These are phyloP conservation scores for Rhipidocladum racemiflorum DNA, from an alignment of 176 grass and related monocot species.

Conservation along the genomic window DNA sequence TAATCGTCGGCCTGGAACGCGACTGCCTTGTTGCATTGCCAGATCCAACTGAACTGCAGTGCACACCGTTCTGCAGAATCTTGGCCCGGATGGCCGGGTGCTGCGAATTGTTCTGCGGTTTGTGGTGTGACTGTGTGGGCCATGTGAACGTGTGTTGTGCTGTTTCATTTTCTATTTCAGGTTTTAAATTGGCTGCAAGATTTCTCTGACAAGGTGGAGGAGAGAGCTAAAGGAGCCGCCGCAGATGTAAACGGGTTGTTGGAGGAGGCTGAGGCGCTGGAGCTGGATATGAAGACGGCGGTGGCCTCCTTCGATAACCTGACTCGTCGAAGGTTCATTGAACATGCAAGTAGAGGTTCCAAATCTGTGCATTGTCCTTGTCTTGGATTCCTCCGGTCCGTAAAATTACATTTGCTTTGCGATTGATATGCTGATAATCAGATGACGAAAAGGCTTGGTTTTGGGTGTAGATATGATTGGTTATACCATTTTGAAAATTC, in stretches of 20 bases:
- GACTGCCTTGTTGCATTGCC: not conserved
- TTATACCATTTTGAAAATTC: not conserved
- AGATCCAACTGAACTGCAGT: not conserved
- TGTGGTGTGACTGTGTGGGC: not conserved
- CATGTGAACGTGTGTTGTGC: not conserved
- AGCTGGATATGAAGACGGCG: conserved; percentile 71
- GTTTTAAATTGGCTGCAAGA: conserved; percentile 57
- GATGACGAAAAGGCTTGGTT: not conserved
- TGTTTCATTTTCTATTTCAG: not conserved
- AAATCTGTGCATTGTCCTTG: conserved; percentile 19
- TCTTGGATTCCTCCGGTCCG: not conserved
- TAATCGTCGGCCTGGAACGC: not conserved
- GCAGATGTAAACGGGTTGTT: conserved; percentile 55
- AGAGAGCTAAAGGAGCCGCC: conserved; percentile 40
- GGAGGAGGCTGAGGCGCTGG: conserved; percentile 39
- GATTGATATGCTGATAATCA: not conserved
- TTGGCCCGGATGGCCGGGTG: not conserved
- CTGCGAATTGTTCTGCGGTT: not conserved
- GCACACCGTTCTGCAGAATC: not conserved
- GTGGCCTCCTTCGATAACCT: conserved; percentile 45
- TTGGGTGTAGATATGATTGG: not conserved
- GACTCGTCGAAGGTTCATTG: conserved; percentile 41
- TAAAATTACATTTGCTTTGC: not conserved
- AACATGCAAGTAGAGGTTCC: conserved; percentile 80
- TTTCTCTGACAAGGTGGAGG: conserved; percentile 63